Evolutionary conservation across 768 basidiomycete genomes (phyloP).

Genomic region (Leccinum imitatum): DNA sequence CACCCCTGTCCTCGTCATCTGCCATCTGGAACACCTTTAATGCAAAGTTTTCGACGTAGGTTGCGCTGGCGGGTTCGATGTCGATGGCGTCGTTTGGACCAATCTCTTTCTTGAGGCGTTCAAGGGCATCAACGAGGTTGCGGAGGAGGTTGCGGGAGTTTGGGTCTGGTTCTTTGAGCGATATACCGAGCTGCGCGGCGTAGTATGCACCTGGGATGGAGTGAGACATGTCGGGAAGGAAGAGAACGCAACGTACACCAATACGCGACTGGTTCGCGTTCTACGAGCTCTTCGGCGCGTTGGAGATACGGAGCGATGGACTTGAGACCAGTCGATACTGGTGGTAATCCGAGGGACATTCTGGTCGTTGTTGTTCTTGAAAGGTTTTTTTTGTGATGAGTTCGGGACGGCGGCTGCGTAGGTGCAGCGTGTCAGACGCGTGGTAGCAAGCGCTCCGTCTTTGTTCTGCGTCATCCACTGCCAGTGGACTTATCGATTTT

Average conservation of each 20-base stretch:
- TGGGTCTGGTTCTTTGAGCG: conserved; percentile 63
- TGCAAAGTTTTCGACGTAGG: conserved; percentile 95
- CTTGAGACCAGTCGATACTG: conserved; percentile 60
- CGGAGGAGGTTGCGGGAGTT: conserved; percentile 68
- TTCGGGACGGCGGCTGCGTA: conserved; percentile 1
- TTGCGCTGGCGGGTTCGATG: conserved; percentile 77
- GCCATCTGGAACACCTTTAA: conserved; percentile 84
- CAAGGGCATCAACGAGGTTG: conserved; percentile 73
- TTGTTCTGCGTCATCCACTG: conserved; percentile 3
- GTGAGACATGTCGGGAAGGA: conserved; percentile 4
- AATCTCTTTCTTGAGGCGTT: conserved; percentile 77
- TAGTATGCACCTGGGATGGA: conserved; percentile 75
- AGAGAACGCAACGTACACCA: conserved; percentile 70
- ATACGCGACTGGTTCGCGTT: conserved; percentile 84
- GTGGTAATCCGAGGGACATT: conserved; percentile 55
- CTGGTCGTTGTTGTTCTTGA: background rate
- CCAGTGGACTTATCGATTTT: too few relatives aligned
- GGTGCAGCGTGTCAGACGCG: conserved; percentile 7
- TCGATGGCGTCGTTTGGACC: conserved; percentile 86
- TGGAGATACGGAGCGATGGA: conserved; percentile 78
- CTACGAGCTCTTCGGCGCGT: conserved; percentile 83
- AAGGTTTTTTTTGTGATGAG: background rate
- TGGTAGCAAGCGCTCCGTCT: conserved; percentile 1
- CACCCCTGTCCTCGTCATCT: conserved; percentile 87
- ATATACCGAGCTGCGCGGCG: conserved; percentile 85